Evolutionary conservation across 805 yeast species (phyloP).

Genomic region (Candida golubevii): DNA sequence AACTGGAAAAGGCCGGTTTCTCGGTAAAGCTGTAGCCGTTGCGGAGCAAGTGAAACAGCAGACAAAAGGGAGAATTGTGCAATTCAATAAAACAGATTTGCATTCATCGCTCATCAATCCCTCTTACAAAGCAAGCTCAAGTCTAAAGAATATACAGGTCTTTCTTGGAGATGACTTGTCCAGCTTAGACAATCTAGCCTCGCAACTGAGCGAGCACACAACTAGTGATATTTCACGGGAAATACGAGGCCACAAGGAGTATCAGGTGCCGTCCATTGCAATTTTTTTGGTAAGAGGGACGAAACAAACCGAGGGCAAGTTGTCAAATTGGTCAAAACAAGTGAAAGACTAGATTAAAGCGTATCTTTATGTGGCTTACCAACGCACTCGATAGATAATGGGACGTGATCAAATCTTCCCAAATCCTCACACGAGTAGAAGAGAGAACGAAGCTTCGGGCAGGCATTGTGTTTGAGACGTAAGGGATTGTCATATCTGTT

Average conservation of each 20-base stretch:
- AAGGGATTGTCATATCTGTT: too few relatives aligned
- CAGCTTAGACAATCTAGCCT: background rate
- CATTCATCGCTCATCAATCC: conserved; percentile 18
- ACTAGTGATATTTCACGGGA: conserved; percentile 8
- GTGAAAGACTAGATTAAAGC: background rate
- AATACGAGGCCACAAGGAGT: conserved; percentile 22
- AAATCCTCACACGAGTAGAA: background rate
- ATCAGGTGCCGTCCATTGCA: conserved; percentile 19
- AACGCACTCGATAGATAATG: background rate
- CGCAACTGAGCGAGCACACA: background rate
- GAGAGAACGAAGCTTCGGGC: too few relatives aligned
- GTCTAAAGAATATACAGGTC: conserved; percentile 10
- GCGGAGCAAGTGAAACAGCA: conserved; percentile 21
- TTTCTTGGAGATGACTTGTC: conserved; percentile 9
- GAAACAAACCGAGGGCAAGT: background rate
- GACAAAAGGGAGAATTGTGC: conserved; percentile 9
- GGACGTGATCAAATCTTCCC: background rate
- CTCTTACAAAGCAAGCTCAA: conserved; percentile 11
- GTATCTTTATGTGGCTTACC: background rate
- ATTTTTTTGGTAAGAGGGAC: conserved; percentile 13
- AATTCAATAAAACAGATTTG: conserved; percentile 16
- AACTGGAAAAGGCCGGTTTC: conserved; percentile 17
- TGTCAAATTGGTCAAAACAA: conserved; percentile 16
- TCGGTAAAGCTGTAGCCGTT: conserved; percentile 19
- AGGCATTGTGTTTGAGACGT: too few relatives aligned